Percentiles rank a stretch among this genome's conserved stretches.
phyloP scores from a whole-genome alignment of 805 yeast species.

The Suhomyces sp. region DNA sequence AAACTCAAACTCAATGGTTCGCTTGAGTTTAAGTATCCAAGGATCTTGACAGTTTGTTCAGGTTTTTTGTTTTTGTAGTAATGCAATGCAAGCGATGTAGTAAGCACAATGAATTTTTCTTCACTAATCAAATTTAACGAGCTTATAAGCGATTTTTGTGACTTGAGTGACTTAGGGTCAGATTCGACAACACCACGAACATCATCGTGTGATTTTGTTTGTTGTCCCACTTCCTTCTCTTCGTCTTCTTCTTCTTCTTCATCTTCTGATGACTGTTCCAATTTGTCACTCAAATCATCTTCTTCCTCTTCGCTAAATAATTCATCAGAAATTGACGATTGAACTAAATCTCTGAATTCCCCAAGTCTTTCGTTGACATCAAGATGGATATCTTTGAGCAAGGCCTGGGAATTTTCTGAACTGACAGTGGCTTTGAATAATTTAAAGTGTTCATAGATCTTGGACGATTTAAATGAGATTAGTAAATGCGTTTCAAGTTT shows the following conservation, averaged over 20 bases:
- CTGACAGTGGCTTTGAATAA: constrained; percentile 18
- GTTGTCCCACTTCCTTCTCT: too few species aligned
- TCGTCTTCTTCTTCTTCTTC: constrained; percentile 1
- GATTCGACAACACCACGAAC: too few species aligned
- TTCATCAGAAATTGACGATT: too few species aligned
- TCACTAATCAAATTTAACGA: constrained; percentile 33
- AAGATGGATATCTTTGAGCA: constrained; percentile 16
- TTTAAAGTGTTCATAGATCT: constrained; percentile 14
- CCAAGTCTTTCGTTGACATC: constrained; percentile 20
- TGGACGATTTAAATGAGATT: constrained; percentile 10
- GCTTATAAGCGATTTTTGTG: constrained; percentile 24
- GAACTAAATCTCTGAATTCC: too few species aligned
- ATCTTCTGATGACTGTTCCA: constrained; percentile 3
- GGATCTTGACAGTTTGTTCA: constrained; percentile 20
- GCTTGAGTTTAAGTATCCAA: constrained; percentile 23
- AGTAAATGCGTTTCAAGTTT: constrained; percentile 11
- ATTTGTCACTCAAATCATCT: constrained; percentile 18
- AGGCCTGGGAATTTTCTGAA: constrained; percentile 15
- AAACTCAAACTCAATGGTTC: constrained; percentile 22
- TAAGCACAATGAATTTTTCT: constrained; percentile 35
- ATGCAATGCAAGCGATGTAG: constrained; percentile 24
- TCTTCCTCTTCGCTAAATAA: constrained; percentile 16
- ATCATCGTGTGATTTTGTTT: too few species aligned
- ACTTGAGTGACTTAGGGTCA: background rate
- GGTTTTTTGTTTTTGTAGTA: constrained; percentile 19